Evolutionary conservation across 2,329 filamentous ascomycete genomes (phyloP).

Genomic region (Xylariaceae sp.): DNA sequence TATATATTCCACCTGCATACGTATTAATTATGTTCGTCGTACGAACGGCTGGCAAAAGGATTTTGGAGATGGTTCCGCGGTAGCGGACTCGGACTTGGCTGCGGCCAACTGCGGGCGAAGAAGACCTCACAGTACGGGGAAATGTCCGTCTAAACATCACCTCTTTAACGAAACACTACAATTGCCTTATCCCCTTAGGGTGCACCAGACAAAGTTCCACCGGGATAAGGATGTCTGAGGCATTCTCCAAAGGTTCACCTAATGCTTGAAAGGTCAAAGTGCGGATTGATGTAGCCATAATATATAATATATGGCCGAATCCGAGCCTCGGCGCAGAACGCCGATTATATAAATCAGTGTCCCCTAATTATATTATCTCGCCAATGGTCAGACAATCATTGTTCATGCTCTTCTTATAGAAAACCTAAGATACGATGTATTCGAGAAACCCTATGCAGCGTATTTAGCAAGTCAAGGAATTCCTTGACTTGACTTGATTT

Average conservation of each 20-base stretch:
- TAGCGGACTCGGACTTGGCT: not conserved
- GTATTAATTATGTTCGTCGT: too few species aligned
- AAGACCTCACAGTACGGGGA: not conserved
- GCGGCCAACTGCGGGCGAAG: not conserved
- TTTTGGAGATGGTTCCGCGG: not conserved
- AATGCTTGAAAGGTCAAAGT: not conserved
- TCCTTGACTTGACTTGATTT: too few species aligned
- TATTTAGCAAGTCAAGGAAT: too few species aligned
- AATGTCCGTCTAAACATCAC: not conserved
- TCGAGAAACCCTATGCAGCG: conserved; percentile 58
- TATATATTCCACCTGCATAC: too few species aligned
- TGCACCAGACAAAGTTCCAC: not conserved
- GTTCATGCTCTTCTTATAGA: conserved; percentile 54
- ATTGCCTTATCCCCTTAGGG: not conserved
- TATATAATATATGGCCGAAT: conserved; percentile 27
- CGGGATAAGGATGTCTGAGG: not conserved
- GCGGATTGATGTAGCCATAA: too few species aligned
- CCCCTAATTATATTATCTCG: conserved; percentile 1
- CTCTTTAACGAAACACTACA: not conserved
- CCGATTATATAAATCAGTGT: conserved; percentile 44
- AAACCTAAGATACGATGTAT: conserved; percentile 64
- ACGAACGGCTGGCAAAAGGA: too few species aligned
- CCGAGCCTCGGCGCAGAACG: conserved; percentile 42
- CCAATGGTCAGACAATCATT: conserved; percentile 28
- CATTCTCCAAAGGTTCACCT: not conserved